A percentile compares a stretch with the other conserved stretches of the same genome.
phyloP scores from a whole-genome alignment of 2,329 filamentous ascomycete genomes.

The Scedosporium boydii region DNA sequence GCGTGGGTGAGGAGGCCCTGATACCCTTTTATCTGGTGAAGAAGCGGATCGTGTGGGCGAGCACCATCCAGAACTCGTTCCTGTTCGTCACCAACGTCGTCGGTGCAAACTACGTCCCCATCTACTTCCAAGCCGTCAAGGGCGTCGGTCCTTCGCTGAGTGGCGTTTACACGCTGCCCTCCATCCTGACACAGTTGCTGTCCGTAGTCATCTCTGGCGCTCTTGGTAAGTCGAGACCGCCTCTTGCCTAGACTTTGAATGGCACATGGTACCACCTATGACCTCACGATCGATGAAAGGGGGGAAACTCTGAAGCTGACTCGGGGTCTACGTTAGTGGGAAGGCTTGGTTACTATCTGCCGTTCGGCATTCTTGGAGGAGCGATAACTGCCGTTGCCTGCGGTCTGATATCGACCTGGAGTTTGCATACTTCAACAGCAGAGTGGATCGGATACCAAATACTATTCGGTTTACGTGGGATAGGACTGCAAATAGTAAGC shows the following conservation, averaged over 20 bases:
- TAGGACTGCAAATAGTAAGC: conserved; percentile 25
- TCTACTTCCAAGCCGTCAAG: conserved; percentile 42
- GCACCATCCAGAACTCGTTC: conserved; percentile 29
- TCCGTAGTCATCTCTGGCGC: conserved; percentile 15
- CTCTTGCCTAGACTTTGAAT: background rate
- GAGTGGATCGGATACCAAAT: conserved; percentile 29
- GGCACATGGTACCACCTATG: no score
- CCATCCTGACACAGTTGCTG: conserved; percentile 15
- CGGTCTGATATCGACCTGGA: conserved; percentile 31
- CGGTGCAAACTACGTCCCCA: conserved; percentile 36
- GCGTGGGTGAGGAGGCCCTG: conserved; percentile 37
- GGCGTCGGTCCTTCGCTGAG: conserved; percentile 20
- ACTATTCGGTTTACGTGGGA: conserved; percentile 30
- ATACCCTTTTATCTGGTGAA: conserved; percentile 34
- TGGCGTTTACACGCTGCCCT: conserved; percentile 19
- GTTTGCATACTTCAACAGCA: conserved; percentile 9
- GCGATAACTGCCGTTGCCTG: conserved; percentile 23
- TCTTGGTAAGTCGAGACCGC: background rate
- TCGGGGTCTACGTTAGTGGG: conserved; percentile 12
- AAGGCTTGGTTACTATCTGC: conserved; percentile 31
- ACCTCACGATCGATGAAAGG: background rate
- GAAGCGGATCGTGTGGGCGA: conserved; percentile 31
- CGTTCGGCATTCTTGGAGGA: conserved; percentile 25
- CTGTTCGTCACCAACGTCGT: conserved; percentile 34
- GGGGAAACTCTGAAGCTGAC: background rate